Conservation (phyloP, 2,329 filamentous ascomycete genomes). For the Verticillium alfalfae region DNA sequence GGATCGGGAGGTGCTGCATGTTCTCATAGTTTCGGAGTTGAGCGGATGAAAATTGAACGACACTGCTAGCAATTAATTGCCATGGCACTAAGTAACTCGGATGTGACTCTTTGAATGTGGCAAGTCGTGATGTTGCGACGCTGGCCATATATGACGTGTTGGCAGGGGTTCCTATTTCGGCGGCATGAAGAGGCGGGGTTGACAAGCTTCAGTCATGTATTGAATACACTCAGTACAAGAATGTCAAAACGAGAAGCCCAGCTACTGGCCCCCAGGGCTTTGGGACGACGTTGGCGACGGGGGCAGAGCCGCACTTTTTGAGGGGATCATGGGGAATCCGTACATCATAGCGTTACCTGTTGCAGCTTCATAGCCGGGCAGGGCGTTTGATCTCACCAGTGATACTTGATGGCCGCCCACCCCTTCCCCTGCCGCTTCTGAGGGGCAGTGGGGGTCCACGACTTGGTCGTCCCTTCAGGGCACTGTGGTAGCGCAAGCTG, state of each 20-base stretch:
- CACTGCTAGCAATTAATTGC: no score
- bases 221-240: neutral
- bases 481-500: neutral
- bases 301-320: conserved; percentile 1
- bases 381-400: conserved; percentile 1
- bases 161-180: neutral
- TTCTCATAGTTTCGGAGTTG: neutral
- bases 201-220: neutral
- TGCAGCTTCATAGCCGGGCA: neutral
- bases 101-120: neutral
- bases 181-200: neutral
- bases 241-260: neutral
- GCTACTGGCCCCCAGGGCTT: neutral
- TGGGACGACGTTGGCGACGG: neutral
- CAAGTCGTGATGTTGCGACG: neutral
- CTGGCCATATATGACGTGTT: neutral
- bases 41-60: neutral
- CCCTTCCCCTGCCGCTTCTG: neutral
- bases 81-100: neutral
- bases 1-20: neutral
- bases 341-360: neutral
- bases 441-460: neutral
- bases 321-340: neutral
- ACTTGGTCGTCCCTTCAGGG: neutral
- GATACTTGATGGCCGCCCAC: conserved; percentile 1